Conservation (phyloP, 345 rosid genomes). For the Acer yangbiense region DNA sequence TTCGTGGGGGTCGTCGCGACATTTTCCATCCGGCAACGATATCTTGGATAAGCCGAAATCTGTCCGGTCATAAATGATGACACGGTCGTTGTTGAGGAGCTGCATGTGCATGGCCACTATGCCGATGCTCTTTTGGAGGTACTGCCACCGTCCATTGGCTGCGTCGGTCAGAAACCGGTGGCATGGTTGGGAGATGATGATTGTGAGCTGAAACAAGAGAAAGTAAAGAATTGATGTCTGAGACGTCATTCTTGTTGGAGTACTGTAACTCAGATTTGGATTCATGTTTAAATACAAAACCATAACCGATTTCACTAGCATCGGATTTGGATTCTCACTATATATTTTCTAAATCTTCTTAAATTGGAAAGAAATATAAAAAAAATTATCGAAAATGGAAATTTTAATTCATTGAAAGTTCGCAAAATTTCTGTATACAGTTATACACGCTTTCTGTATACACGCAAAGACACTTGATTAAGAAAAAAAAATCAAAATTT, state of each 20-base stretch:
- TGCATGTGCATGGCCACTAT: slow-evolving; percentile 91
- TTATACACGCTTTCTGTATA: too few relatives aligned
- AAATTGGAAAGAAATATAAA: too few relatives aligned
- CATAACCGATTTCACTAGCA: too few relatives aligned
- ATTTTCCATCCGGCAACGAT: slow-evolving; percentile 56
- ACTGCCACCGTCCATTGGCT: slow-evolving; percentile 61
- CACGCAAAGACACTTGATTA: too few relatives aligned
- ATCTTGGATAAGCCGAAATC: slow-evolving; percentile 73
- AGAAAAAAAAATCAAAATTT: too few relatives aligned
- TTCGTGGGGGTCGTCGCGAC: slow-evolving; percentile 54
- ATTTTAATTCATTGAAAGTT: too few relatives aligned
- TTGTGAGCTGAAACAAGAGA: slow-evolving; percentile 21
- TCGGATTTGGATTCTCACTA: neutral
- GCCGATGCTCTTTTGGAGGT: slow-evolving; percentile 59
- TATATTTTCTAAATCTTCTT: too few relatives aligned
- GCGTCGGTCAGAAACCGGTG: slow-evolving; percentile 24
- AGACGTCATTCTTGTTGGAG: neutral
- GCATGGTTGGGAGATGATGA: slow-evolving; percentile 20
- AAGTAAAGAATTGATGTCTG: slow-evolving; percentile 14
- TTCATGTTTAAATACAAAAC: too few relatives aligned
- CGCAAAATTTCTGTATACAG: too few relatives aligned
- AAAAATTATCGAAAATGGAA: too few relatives aligned
- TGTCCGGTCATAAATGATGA: slow-evolving; percentile 73
- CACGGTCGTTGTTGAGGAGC: slow-evolving; percentile 80
- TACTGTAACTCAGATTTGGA: too few relatives aligned